phyloP scores from a whole-genome alignment of 441 rosid genomes.

The Euphorbia neoarborescens region DNA sequence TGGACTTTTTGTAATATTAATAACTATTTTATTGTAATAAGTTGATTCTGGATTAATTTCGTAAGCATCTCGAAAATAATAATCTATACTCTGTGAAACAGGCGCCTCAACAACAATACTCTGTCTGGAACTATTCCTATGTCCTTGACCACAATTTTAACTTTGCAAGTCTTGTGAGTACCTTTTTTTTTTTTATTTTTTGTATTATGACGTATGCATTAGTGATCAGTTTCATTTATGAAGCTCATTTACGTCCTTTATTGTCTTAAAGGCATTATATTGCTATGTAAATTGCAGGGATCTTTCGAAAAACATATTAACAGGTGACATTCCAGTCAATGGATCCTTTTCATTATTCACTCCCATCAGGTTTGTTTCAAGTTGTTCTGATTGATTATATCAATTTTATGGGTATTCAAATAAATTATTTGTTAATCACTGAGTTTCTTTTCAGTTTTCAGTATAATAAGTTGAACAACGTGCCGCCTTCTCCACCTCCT shows the following conservation, averaged over 20 bases:
- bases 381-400: slow-evolving; percentile 11
- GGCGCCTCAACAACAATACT: slow-evolving; percentile 86
- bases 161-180: slow-evolving; percentile 91
- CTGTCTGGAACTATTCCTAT: slow-evolving; percentile 58
- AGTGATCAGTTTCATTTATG: neutral
- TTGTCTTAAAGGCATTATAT: no score
- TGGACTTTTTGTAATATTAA: neutral
- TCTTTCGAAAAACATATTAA: slow-evolving; percentile 59
- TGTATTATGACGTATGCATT: neutral
- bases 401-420: slow-evolving; percentile 7
- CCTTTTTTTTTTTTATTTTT: slow-evolving; percentile 15
- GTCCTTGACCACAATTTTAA: slow-evolving; percentile 38
- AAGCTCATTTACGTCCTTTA: neutral
- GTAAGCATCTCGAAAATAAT: slow-evolving; percentile 11
- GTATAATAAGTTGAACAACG: slow-evolving; percentile 24
- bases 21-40: neutral
- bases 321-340: slow-evolving; percentile 57
- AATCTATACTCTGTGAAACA: slow-evolving; percentile 26
- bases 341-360: slow-evolving; percentile 83
- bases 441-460: slow-evolving; percentile 48
- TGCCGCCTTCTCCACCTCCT: slow-evolving; percentile 51
- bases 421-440: slow-evolving; percentile 24
- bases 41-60: neutral
- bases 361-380: slow-evolving; percentile 50
- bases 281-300: slow-evolving; percentile 38